Evolutionary conservation across 1,139 yeast species (phyloP).

Genomic region (Nakaseomyces uthaithaninus): DNA sequence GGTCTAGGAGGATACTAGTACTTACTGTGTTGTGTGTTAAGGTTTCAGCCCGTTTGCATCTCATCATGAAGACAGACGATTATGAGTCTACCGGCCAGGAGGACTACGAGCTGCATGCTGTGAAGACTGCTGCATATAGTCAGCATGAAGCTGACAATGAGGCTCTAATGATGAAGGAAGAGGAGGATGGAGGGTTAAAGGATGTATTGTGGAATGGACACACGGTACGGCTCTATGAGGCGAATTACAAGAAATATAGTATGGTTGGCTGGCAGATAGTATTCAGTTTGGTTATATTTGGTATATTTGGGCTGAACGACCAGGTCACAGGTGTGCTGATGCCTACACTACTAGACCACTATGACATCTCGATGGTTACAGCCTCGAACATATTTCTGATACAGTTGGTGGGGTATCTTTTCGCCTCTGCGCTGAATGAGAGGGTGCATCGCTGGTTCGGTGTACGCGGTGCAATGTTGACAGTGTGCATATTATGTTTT

Average conservation of each 20-base stretch:
- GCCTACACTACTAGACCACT: slow-evolving; percentile 26
- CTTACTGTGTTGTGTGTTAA: no score
- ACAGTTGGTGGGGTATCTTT: slow-evolving; percentile 27
- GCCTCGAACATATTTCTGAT: slow-evolving; percentile 27
- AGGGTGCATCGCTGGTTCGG: slow-evolving; percentile 24
- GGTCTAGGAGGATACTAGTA: no score
- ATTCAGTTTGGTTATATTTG: slow-evolving; percentile 25
- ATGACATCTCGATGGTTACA: slow-evolving; percentile 21
- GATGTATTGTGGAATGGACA: slow-evolving; percentile 3
- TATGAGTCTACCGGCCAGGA: slow-evolving; percentile 1
- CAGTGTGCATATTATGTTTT: slow-evolving; percentile 18
- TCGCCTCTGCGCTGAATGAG: slow-evolving; percentile 28
- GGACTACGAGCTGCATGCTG: not conserved
- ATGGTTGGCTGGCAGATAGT: slow-evolving; percentile 25
- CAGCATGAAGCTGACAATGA: not conserved
- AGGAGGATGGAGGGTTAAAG: not conserved
- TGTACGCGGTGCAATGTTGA: slow-evolving; percentile 25
- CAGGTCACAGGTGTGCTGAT: slow-evolving; percentile 30
- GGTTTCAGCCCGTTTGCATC: no score
- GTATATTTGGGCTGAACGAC: slow-evolving; percentile 30
- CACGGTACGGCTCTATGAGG: not conserved
- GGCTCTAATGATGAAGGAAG: not conserved
- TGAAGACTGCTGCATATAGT: not conserved
- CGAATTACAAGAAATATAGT: slow-evolving; percentile 20
- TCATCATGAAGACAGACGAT: no score